Conservation (phyloP, 1,284 basidiomycete genomes). For the Ganoderma meredithae region DNA sequence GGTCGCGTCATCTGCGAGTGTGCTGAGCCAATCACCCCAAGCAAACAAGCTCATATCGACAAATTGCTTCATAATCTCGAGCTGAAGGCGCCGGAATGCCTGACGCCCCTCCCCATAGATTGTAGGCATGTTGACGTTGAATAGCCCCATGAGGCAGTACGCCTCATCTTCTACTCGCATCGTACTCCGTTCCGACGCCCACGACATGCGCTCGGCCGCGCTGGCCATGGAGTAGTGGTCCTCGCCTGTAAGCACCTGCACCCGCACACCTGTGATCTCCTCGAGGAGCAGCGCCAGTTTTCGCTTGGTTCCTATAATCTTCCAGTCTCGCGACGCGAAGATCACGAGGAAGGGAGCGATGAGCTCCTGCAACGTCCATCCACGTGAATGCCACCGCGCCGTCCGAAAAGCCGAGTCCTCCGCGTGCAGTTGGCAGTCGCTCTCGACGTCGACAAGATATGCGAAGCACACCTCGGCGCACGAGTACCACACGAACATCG, state of each 20-base stretch:
- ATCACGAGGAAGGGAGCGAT: neutral
- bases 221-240: neutral
- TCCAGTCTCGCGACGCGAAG: neutral
- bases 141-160: constrained; percentile 19
- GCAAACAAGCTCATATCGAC: constrained; percentile 14
- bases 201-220: constrained; percentile 10
- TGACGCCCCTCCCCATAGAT: constrained; percentile 17
- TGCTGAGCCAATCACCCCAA: neutral
- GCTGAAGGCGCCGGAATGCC: constrained; percentile 17
- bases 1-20: neutral
- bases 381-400: neutral
- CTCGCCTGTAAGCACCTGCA: neutral
- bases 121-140: constrained; percentile 16
- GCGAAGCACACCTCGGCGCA: constrained; percentile 5
- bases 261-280: neutral
- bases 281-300: neutral
- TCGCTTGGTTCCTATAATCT: neutral
- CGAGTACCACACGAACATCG: constrained; percentile 7
- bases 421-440: neutral
- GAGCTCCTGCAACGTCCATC: constrained; percentile 3
- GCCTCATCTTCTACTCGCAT: constrained; percentile 17
- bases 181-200: constrained; percentile 13
- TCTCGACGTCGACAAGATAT: constrained; percentile 4
- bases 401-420: neutral
- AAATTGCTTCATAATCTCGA: constrained; percentile 13